Conservation (phyloP, 2,329 filamentous ascomycete species). For the Calonectria ilicicola region DNA sequence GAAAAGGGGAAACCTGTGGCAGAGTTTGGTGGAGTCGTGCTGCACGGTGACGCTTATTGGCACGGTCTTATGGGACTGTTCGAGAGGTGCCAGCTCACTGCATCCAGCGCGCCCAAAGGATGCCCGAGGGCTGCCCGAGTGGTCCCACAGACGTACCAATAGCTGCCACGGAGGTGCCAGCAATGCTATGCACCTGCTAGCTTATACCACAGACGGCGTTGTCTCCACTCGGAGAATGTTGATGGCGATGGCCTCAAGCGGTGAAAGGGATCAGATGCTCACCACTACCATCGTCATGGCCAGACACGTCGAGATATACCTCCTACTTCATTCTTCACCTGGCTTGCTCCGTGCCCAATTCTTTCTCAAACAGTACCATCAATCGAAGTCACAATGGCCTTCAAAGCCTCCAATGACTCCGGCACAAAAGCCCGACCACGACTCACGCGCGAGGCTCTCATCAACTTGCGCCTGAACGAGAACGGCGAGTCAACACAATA, state of each 20-base stretch:
- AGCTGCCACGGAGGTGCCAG: conserved; percentile 6
- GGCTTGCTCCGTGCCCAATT: background rate
- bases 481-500: background rate
- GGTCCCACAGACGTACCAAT: conserved; percentile 9
- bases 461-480: background rate
- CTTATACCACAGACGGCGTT: background rate
- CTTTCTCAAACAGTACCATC: background rate
- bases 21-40: background rate
- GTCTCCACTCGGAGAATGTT: background rate
- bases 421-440: background rate
- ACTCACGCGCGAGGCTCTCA: background rate
- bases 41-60: background rate
- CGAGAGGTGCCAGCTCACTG: conserved; percentile 1
- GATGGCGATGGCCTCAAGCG: conserved; percentile 6
- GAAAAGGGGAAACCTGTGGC: background rate
- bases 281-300: background rate
- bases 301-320: background rate
- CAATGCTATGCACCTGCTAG: background rate
- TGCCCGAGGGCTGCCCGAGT: conserved; percentile 6
- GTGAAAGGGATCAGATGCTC: conserved; percentile 1
- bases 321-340: background rate
- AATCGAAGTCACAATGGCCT: background rate
- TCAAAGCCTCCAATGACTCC: background rate
- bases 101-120: background rate
- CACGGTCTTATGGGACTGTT: conserved; percentile 4